Base-by-base conservation (phyloP, 2,329 filamentous ascomycete genomes). In the Stachybotrys chlorohalonatus region DNA sequence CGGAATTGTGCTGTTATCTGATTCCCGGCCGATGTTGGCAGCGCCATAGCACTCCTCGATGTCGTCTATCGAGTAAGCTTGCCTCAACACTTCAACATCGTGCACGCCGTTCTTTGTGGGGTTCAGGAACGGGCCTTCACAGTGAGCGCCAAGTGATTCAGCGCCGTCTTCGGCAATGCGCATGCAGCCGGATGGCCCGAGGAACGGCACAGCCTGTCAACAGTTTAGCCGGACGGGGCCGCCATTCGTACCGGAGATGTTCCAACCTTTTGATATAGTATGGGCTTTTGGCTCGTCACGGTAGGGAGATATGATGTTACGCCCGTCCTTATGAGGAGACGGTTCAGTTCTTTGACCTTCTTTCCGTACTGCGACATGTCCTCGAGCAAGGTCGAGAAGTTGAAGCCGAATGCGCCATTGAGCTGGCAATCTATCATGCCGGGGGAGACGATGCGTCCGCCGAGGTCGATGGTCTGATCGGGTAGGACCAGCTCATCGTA, bases 371-470 rank as follows among this genome's bases (percentile, higher is more conserved):
- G 77, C 32, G 77, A 72, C 70, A 81, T 83, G 63, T 87, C 82
- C 15, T 85, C 78, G n/a, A 88, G 83, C 9, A 90, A 77, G 1
- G 84, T 83, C 3, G 90, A 94, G 69, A 95, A 96, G 74, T 96
- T 93, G 76, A 96, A 95, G 55, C 91, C 91, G 64, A 91, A 93
- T 9, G 89, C 91, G 51, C 92, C 92, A 65, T 96, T 96, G 62
- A 96, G 84, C 70, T 96, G 92, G 53, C 87, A 87, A 61, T 96
- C 92, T 62, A 96, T 94, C 66, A 96, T 80, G 31, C 92, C 92
- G 0, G 92, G 90, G 0, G 88, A 84, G 17, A 96, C 69, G 60
- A 96, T 93, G 63, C 89, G 89, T 56, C 90, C 90, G 52, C 84
- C 82, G 1, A 96, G 83, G 64, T 96, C 84, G 62, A 96, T 78